These are phyloP conservation scores for Neoboletus subvelutipes DNA, from an alignment of 768 basidiomycete genomes.

Conservation along the genomic window DNA sequence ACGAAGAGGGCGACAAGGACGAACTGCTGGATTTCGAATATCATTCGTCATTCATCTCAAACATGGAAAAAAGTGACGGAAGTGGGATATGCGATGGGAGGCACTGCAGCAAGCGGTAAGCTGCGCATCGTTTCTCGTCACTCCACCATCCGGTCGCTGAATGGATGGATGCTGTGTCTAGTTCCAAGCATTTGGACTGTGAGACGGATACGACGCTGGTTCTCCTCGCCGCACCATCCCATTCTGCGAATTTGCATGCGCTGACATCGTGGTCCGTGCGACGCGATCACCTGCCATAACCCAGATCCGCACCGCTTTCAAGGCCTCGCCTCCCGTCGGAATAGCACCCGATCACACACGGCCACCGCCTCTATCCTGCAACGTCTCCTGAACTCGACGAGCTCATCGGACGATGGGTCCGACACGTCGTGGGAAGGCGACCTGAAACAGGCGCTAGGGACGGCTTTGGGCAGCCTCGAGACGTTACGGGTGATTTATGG, in stretches of 20 bases:
- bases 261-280: slow-evolving; percentile 70
- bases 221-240: slow-evolving; percentile 71
- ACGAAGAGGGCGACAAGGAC: slow-evolving; percentile 68
- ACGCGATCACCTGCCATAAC: slow-evolving; percentile 53
- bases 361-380: slow-evolving; percentile 47
- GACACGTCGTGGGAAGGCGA: slow-evolving; percentile 60
- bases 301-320: slow-evolving; percentile 57
- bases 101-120: slow-evolving; percentile 68
- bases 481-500: slow-evolving; percentile 65
- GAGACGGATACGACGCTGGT: slow-evolving; percentile 81
- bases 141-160: background rate
- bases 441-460: slow-evolving; percentile 64
- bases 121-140: background rate
- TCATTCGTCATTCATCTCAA: slow-evolving; percentile 68
- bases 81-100: slow-evolving; percentile 79
- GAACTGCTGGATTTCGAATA: slow-evolving; percentile 75
- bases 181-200: slow-evolving; percentile 77
- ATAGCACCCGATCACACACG: slow-evolving; percentile 44
- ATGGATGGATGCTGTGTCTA: slow-evolving; percentile 30
- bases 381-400: slow-evolving; percentile 39
- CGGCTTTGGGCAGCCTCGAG: slow-evolving; percentile 64
- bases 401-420: slow-evolving; percentile 53
- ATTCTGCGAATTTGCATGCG: slow-evolving; percentile 62
- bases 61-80: slow-evolving; percentile 60
- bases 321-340: slow-evolving; percentile 56